Base-by-base conservation (phyloP, 139 green algal genomes). In the Chlamydomonas incerta region DNA sequence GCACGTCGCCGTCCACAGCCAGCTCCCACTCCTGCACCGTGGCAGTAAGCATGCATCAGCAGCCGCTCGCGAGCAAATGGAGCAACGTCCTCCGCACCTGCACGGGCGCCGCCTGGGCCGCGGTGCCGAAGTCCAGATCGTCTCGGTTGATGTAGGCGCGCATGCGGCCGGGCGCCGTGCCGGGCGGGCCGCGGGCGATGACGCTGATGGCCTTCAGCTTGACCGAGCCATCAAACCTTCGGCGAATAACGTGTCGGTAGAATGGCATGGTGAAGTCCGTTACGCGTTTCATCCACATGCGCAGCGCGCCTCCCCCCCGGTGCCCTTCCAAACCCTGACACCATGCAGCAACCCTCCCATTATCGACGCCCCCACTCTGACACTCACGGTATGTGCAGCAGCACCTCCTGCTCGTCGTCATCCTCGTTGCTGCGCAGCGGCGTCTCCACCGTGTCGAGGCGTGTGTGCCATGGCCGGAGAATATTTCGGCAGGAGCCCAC, bases 321-420 rank as follows among this genome's bases (percentile, higher is more conserved):
- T n/a, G n/a, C n/a, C n/a, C n/a, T n/a, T n/a, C n/a, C n/a, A n/a
- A n/a, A n/a, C n/a, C n/a, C n/a, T n/a, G n/a, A n/a, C n/a, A n/a
- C n/a, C n/a, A n/a, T n/a, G n/a, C n/a, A n/a, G n/a, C n/a, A n/a
- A n/a, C n/a, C n/a, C n/a, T n/a, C n/a, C n/a, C n/a, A n/a, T n/a
- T n/a, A n/a, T n/a, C n/a, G n/a, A n/a, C n/a, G n/a, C n/a, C n/a
- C n/a, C n/a, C n/a, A n/a, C n/a, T n/a, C n/a, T n/a, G 37, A n/a
- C 46, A 87, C 90, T 90, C 81, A 95, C 74, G 94, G 95, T 18
- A 99, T 92, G 60, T 98, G 94, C 62, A 99, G 83, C 77, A 99
- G 92, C 79, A 99, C 89, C 88, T 99, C 96, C 18, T 92, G 86
- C 68, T 99, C 96, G 57, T 97, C 96, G 3, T 97, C 95, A 35